phyloP scores from a whole-genome alignment of 148 eudicot species.

The Pouteria glomerata region DNA sequence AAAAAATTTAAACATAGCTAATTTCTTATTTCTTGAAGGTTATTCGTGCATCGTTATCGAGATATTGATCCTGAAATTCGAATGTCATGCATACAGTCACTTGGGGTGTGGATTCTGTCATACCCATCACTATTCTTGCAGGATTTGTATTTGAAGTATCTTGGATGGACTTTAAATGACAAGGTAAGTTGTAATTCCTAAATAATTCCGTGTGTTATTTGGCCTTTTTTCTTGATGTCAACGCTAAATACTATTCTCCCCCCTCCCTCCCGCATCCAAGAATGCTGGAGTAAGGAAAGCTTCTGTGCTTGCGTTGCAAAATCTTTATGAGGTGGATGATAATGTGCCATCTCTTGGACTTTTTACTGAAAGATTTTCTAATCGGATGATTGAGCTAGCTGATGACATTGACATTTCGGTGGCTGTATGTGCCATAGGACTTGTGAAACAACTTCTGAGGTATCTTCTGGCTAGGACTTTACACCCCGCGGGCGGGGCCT shows the following conservation, averaged over 20 bases:
- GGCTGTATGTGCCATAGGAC: constrained; percentile 92
- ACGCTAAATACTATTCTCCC: neutral
- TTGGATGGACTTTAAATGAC: constrained; percentile 98
- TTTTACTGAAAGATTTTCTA: constrained; percentile 87
- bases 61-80: constrained; percentile 91
- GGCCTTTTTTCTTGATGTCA: neutral
- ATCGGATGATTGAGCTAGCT: constrained; percentile 95
- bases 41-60: constrained; percentile 97
- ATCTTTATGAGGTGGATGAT: constrained; percentile 90
- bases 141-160: constrained; percentile 93
- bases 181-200: constrained; percentile 41
- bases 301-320: constrained; percentile 79
- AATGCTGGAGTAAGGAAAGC: constrained; percentile 92
- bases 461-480: constrained; percentile 21
- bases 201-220: neutral
- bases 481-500: too few relatives aligned
- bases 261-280: constrained; percentile 30
- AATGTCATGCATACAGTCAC: constrained; percentile 82
- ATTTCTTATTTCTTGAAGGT: constrained; percentile 42
- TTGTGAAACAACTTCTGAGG: constrained; percentile 87
- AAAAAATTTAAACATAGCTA: constrained; percentile 4
- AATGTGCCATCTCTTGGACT: constrained; percentile 95
- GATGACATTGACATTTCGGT: constrained; percentile 94
- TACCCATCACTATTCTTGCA: constrained; percentile 91
- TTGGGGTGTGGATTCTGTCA: constrained; percentile 90